Base-by-base conservation (phyloP, 768 basidiomycete genomes). In the Cubamyces sp. region DNA sequence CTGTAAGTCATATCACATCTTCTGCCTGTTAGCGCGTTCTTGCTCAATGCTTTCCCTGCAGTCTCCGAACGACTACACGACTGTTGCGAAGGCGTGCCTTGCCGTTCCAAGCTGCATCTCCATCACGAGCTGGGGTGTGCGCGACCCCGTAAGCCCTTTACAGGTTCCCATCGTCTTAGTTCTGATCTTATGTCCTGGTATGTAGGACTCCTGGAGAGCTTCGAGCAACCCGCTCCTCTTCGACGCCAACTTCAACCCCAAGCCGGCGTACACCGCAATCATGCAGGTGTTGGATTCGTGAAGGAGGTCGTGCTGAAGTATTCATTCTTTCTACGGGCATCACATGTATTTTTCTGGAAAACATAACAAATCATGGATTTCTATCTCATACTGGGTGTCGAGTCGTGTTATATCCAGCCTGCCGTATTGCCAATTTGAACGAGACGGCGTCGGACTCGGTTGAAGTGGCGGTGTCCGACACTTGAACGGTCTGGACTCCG, bases 81-180 rank as follows among this genome's bases (percentile, higher is more conserved):
- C 73, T 2, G 82, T 82, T 45, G 76, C 76, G 21, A 78, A 78
- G 30, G 82, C 82, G 7, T 84, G 82, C 68, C 64, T 82, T 48
- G 71, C 70, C 30, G 75, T 76, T 11, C 69, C 78, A 1, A 62
- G 65, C 18, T 83, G 82, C 67, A 74, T 81, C 26, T 74, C 77
- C n/a, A 80, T 83, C 70, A 82, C 82, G 30, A 74, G 73, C 48
- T 83, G 81, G 81, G 80, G 80, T 68, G 78, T 82, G 43, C 75
- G 77, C 67, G 81, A 83, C 65, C 69, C 71, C 49, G 81, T 79
- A 58, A 40, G 54, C 9, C 34, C 9, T 9, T 34, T 30, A 8
- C 8, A 30, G 8, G 8, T 49, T 4, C 9, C 11, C 47, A 26
- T 26, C 34, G 11, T 37, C 19, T 54, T 8, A 2, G 12, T 21